Evolutionary conservation across 495 filamentous ascomycete species (phyloP), one percentile per base, ranked within the genome.

Genomic region (Mycothermus thermophilus): DNA sequence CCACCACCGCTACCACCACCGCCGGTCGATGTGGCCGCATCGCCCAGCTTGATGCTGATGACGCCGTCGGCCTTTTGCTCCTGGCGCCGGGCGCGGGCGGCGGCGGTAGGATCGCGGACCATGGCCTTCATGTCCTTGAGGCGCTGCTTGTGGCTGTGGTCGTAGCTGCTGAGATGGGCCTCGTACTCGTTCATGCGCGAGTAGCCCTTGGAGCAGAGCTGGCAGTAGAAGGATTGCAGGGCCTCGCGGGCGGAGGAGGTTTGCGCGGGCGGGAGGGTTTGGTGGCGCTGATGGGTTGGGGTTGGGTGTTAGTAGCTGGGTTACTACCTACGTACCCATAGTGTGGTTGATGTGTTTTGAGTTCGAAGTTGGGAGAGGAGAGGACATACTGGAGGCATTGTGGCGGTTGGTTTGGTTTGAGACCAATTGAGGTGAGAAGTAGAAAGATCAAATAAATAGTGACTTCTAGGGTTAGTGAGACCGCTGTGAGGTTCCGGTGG

Each of bases 191-290:
- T 75, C 66, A 75, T 74, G 35, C 77, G 75, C 10, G 60, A 62
- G 57, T 82, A 82, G 42, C 75, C 74, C 58, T 82, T 78, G 26
- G 65, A 59, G 49, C 77, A 82, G 37, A 82, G 59, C 27, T 77
- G 66, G 61, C 79, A 97, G 58, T 82, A 85, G 63, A 97, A 94
- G 18, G 83, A 74, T 44, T 80, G 82, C n/a, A 80, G 66, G 4
- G 88, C 88, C 47, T 85, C 83, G 23, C 83, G 77, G 1, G 88
- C 88, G 23, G 79, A 83, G 41, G 86, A 78, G 3, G 88, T 94
- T 60, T 87, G 59, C 27, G 65, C 64, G 33, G 64, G 67, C 22
- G 61, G 70, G 17, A 66, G 66, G 34, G 62, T 71, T 54, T 59
- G 66, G 47, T 60, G 54, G 37, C 63, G 47, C 62, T 66, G 51